These are phyloP conservation scores for Colletotrichum ledebouriae DNA, from an alignment of 2,329 filamentous ascomycete species.

Conservation along the genomic window DNA sequence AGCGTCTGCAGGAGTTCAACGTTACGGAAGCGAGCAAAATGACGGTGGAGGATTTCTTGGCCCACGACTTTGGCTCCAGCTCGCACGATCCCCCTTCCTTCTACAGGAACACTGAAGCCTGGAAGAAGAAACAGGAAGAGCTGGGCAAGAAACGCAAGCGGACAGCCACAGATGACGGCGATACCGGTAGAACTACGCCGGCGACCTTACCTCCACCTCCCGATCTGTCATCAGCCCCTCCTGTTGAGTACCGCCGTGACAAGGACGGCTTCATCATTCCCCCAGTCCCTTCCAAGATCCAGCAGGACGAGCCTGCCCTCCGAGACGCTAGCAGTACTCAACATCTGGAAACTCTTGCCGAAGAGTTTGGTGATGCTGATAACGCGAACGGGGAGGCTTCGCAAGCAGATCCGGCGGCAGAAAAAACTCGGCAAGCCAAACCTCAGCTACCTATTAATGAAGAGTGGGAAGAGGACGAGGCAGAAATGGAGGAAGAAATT, in stretches of 20 bases:
- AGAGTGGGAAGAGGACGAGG: conserved; percentile 74
- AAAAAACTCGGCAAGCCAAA: conserved; percentile 46
- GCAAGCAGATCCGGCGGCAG: conserved; percentile 2
- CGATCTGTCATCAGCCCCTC: conserved; percentile 46
- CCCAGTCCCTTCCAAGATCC: conserved; percentile 38
- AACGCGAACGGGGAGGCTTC: conserved; percentile 10
- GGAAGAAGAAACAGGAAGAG: conserved; percentile 65
- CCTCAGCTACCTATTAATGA: conserved; percentile 69
- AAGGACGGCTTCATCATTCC: conserved; percentile 44
- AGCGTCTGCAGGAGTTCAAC: conserved; percentile 92
- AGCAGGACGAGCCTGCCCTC: conserved; percentile 34
- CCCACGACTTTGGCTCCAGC: conserved; percentile 69
- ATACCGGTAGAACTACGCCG: conserved; percentile 41
- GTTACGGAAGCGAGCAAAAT: conserved; percentile 86
- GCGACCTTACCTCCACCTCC: conserved; percentile 43
- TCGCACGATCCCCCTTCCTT: conserved; percentile 87
- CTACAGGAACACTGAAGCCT: conserved; percentile 74
- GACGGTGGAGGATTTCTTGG: conserved; percentile 88
- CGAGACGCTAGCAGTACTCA: conserved; percentile 35
- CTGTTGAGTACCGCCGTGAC: conserved; percentile 40
- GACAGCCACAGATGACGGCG: conserved; percentile 52
- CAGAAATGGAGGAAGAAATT: conserved; percentile 78
- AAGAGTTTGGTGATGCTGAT: conserved; percentile 40
- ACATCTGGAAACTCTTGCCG: conserved; percentile 36
- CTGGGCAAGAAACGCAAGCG: conserved; percentile 64